Conservation (phyloP, 192 early-diverging fungal species). For the Gaertneriomyces semiglobifer region DNA sequence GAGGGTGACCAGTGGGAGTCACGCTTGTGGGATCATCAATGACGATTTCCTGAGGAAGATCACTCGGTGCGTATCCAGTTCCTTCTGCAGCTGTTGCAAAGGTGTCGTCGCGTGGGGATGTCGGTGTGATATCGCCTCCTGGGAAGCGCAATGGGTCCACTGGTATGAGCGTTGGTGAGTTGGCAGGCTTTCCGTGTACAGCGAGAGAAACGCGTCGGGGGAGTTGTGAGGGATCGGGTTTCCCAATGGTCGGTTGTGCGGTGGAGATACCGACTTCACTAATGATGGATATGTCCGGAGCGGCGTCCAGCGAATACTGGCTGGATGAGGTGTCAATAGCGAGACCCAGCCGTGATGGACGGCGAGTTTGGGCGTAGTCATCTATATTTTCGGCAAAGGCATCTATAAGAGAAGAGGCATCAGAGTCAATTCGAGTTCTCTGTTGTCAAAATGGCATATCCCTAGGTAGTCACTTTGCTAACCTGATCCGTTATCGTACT, state of each 20-base stretch:
- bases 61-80: neutral
- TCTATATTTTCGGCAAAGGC: constrained; percentile 12
- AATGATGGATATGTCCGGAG: neutral
- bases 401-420: neutral
- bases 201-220: neutral
- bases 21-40: neutral
- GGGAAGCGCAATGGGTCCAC: constrained; percentile 9
- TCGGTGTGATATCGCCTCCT: neutral
- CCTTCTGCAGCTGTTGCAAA: constrained; percentile 1
- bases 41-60: neutral
- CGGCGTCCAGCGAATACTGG: neutral
- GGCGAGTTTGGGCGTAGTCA: neutral
- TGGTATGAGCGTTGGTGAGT: neutral
- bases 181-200: neutral
- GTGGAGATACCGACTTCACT: neutral
- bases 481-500: constrained; percentile 18
- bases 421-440: neutral
- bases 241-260: neutral
- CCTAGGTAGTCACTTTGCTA: neutral
- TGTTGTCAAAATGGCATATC: neutral
- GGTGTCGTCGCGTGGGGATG: neutral
- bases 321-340: neutral
- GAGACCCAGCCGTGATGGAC: neutral
- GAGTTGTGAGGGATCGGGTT: neutral
- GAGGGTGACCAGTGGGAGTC: neutral